phyloP scores from a whole-genome alignment of 306 rosid genomes.

The Prunus padus region DNA sequence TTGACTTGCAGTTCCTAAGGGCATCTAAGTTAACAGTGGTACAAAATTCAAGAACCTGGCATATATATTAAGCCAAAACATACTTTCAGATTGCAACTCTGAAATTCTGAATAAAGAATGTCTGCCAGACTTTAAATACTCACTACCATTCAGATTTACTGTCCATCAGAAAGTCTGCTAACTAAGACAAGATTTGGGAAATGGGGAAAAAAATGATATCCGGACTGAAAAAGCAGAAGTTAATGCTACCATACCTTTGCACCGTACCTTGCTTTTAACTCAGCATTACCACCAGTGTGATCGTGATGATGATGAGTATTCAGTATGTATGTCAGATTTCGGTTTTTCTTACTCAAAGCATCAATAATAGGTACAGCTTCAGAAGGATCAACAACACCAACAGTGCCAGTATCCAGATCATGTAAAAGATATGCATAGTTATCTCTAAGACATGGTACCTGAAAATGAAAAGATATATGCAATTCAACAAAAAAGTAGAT shows the following conservation, averaged over 20 bases:
- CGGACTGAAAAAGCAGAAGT: constrained; percentile 1
- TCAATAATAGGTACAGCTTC: constrained; percentile 81
- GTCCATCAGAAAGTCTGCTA: not conserved
- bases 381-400: constrained; percentile 97
- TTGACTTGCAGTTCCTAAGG: not conserved
- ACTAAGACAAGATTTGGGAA: not conserved
- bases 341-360: constrained; percentile 71
- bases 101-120: not conserved
- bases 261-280: constrained; percentile 87
- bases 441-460: constrained; percentile 93
- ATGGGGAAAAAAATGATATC: not conserved
- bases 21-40: not conserved
- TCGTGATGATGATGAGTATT: constrained; percentile 94
- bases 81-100: not conserved
- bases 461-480: constrained; percentile 19
- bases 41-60: not conserved
- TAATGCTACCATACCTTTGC: constrained; percentile 62
- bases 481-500: not conserved
- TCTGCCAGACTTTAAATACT: not conserved
- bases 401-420: constrained; percentile 92
- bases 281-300: constrained; percentile 90
- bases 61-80: not conserved
- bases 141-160: not conserved
- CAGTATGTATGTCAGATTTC: constrained; percentile 86
- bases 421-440: constrained; percentile 90